phyloP scores from a whole-genome alignment of 306 rosid genomes.

The Betula pendula region DNA sequence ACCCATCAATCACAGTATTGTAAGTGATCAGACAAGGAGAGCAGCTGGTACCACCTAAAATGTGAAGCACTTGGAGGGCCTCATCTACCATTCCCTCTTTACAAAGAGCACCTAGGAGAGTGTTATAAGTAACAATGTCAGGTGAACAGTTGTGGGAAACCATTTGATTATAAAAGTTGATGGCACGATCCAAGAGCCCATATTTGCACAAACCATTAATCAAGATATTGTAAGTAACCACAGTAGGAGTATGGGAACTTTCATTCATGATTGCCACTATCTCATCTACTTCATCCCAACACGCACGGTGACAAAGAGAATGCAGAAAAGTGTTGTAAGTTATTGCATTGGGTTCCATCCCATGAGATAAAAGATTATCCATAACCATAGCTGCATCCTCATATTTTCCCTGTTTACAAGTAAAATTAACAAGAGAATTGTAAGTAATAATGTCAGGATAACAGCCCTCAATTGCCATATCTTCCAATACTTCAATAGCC shows the following conservation, averaged over 20 bases:
- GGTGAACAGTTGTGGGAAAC: slow-evolving; percentile 62
- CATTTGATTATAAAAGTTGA: slow-evolving; percentile 60
- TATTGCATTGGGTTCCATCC: slow-evolving; percentile 60
- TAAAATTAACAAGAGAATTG: slow-evolving; percentile 68
- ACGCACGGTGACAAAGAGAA: slow-evolving; percentile 60
- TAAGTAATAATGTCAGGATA: slow-evolving; percentile 74
- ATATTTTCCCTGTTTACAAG: slow-evolving; percentile 61
- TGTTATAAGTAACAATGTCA: slow-evolving; percentile 79
- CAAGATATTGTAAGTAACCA: slow-evolving; percentile 74
- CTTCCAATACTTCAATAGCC: slow-evolving; percentile 82
- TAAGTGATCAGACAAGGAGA: slow-evolving; percentile 73
- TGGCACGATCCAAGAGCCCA: slow-evolving; percentile 68
- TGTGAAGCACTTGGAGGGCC: slow-evolving; percentile 53
- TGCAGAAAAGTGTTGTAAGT: slow-evolving; percentile 81
- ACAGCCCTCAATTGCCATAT: slow-evolving; percentile 77
- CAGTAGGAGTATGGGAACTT: slow-evolving; percentile 54
- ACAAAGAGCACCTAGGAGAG: slow-evolving; percentile 68
- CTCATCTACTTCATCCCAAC: slow-evolving; percentile 71
- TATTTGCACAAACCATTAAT: slow-evolving; percentile 72
- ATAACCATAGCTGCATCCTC: slow-evolving; percentile 60
- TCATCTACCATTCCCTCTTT: slow-evolving; percentile 77
- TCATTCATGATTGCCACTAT: slow-evolving; percentile 67
- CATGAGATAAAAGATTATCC: slow-evolving; percentile 50
- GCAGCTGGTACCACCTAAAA: slow-evolving; percentile 51
- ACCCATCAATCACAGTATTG: slow-evolving; percentile 71